Evolutionary conservation across 371 early-diverging fungal genomes (phyloP).

Genomic region (Mortierella sp.): DNA sequence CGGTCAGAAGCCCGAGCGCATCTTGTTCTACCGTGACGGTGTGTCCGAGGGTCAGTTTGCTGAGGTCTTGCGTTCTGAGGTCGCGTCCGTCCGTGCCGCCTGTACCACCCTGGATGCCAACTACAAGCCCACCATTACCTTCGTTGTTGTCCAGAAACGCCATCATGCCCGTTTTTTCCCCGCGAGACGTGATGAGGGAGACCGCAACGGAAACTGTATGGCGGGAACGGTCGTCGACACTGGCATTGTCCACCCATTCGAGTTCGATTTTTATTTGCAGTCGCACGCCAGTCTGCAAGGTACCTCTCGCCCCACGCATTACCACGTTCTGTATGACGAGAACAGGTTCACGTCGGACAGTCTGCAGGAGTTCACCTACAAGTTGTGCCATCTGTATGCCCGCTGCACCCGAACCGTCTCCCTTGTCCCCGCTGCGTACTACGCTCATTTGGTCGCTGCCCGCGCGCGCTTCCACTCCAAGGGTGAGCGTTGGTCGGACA

Average conservation of each 20-base stretch:
- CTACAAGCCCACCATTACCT: conserved; percentile 84
- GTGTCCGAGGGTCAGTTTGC: conserved; percentile 85
- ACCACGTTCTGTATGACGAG: conserved; percentile 86
- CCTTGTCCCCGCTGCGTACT: conserved; percentile 88
- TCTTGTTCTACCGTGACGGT: conserved; percentile 89
- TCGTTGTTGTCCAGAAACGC: conserved; percentile 90
- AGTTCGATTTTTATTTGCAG: conserved; percentile 88
- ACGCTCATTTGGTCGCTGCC: conserved; percentile 89
- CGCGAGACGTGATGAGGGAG: conserved; percentile 49
- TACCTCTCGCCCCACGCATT: conserved; percentile 88
- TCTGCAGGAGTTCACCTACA: conserved; percentile 82
- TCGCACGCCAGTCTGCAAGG: conserved; percentile 90
- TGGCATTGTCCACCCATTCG: conserved; percentile 71
- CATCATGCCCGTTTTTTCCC: conserved; percentile 91
- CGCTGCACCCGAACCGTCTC: conserved; percentile 87
- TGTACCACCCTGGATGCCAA: conserved; percentile 68
- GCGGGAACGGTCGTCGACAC: conserved; percentile 89
- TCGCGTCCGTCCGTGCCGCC: conserved; percentile 75
- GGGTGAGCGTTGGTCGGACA: conserved; percentile 57
- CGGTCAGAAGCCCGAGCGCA: conserved; percentile 75
- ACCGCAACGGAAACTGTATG: conserved; percentile 77
- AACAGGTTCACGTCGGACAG: conserved; percentile 75
- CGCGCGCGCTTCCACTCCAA: conserved; percentile 86
- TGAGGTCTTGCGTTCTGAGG: conserved; percentile 77
- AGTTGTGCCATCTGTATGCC: conserved; percentile 87